Base-by-base conservation (phyloP, 371 early-diverging fungal genomes). In the Circinella minor region DNA sequence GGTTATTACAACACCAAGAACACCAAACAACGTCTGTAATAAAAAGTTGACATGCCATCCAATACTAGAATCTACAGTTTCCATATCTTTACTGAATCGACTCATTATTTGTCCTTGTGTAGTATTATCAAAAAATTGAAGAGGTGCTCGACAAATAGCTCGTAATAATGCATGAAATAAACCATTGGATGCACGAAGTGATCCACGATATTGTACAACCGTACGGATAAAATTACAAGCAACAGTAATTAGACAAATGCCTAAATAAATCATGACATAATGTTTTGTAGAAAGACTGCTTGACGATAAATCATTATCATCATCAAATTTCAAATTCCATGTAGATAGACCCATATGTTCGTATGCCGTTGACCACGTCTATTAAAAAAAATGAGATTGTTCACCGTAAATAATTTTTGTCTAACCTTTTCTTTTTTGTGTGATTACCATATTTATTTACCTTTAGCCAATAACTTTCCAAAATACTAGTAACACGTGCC, bases 71-170 rank as follows among this genome's bases (percentile, higher is more conserved):
- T 97, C 97, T 9, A 94, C 76, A 0, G 90, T 81, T 66, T 92
- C 92, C 68, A 94, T 90, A 73, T 98, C 98, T 73, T 93, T 92
- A 68, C 89, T 88, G 71, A 98, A 96, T 7, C 97, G 85, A 73
- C 92, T 94, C 81, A 97, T 82, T 64, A 98, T 93, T 20, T 95
- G 91, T 37, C 94, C 95, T 17, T 93, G 73, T 8, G 96, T 93
- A 1, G 95, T 97, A 49, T 81, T 87, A 61, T 97, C 96, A 76
- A 96, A 95, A 83, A 97, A 96, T 14, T 91, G 84, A 34, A 95
- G 77, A 20, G 88, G 89, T 0, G 94, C 92, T 57, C 84, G 89
- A 15, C 93, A 83, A 1, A 93, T 86, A 1, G 88, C 73, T 43
- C 79, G 66, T 20, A 94, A 76, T 13, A 91, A 76, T 27, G 81